Base-by-base conservation (phyloP, 495 filamentous ascomycete species). In the Amorphotheca resinae region DNA sequence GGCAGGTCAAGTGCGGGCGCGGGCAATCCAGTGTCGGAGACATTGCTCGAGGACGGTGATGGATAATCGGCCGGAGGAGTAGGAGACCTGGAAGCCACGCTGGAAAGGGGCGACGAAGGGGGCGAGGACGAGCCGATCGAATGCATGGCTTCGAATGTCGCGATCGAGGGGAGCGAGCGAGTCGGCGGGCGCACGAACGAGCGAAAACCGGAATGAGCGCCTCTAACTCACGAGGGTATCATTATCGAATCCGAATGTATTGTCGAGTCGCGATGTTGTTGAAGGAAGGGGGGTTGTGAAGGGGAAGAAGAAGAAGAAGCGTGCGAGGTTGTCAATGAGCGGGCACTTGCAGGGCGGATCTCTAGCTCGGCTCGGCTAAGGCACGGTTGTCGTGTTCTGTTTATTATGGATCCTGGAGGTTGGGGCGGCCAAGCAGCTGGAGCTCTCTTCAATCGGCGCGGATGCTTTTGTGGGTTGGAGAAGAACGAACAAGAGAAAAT, bases 1-100 rank as follows among this genome's bases (percentile, higher is more conserved):
- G 33, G 22, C 32, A 36, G 32, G 9, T 44, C 42, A 25, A 33
- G 33, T 0, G 55, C 23, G 44, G 67, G 65, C 48, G 61, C 51
- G 9, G 68, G 64, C 6, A 64, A 65, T 15, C 60, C 60, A 48
- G 55, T 62, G 32, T 68, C 69, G 0, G 64, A 65, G 9, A 54
- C 48, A 18, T 53, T 49, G 33, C 50, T 64, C 1, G 61, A 65
- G 18, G 44, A 54, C 15, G 67, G 67, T 26, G 66, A 68, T 9
- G 64, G 64, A 46, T 68, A 66, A 30, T 14, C 12, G 56, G n/a
- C 20, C 4, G 55, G 41, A 50, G 49, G 41, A 44, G 49, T 45
- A 53, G 62, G 49, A 15, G 50, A 51, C 25, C 48, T 33, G 22
- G 53, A 53, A 9, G n/a, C 45, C 3, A 59, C 35, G 40, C 38